phyloP scores from a whole-genome alignment of 1,284 basidiomycete species.

The Naganishia sp. region DNA sequence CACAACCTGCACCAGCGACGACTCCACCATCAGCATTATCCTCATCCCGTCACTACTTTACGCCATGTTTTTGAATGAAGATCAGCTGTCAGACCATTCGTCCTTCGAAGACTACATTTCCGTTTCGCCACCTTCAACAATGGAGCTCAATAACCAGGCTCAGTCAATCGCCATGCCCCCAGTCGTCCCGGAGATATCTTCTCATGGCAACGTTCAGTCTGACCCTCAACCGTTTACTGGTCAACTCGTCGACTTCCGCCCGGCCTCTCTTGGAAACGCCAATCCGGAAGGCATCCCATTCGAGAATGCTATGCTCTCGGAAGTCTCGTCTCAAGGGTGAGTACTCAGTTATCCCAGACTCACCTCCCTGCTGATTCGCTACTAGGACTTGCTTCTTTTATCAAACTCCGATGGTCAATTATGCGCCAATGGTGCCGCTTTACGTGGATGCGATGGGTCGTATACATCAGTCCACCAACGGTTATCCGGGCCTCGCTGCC shows the following conservation, averaged over 20 bases:
- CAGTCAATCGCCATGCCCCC: neutral
- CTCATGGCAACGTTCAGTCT: too few relatives aligned
- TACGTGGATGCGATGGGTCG: slow-evolving; percentile 20
- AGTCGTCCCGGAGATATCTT: too few relatives aligned
- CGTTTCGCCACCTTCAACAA: slow-evolving; percentile 12
- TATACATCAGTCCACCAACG: neutral
- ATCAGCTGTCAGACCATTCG: slow-evolving; percentile 14
- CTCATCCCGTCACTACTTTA: neutral
- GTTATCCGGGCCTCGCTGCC: neutral
- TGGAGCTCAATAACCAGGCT: neutral
- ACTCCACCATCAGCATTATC: neutral
- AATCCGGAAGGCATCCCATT: too few relatives aligned
- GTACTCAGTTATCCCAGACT: neutral
- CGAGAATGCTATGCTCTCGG: neutral
- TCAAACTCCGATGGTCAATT: neutral
- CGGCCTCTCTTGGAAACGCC: too few relatives aligned
- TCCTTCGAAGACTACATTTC: slow-evolving; percentile 28
- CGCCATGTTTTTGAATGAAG: slow-evolving; percentile 17
- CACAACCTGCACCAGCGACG: neutral
- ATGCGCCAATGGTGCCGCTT: slow-evolving; percentile 1
- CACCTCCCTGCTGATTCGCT: neutral
- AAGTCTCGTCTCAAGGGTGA: slow-evolving; percentile 13
- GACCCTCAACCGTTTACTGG: too few relatives aligned
- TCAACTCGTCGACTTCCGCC: too few relatives aligned
- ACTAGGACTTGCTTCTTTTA: slow-evolving; percentile 6